Evolutionary conservation across 2,329 filamentous ascomycete genomes (phyloP), one percentile per base, ranked within the genome.

Genomic region (Neonectria sp.): DNA sequence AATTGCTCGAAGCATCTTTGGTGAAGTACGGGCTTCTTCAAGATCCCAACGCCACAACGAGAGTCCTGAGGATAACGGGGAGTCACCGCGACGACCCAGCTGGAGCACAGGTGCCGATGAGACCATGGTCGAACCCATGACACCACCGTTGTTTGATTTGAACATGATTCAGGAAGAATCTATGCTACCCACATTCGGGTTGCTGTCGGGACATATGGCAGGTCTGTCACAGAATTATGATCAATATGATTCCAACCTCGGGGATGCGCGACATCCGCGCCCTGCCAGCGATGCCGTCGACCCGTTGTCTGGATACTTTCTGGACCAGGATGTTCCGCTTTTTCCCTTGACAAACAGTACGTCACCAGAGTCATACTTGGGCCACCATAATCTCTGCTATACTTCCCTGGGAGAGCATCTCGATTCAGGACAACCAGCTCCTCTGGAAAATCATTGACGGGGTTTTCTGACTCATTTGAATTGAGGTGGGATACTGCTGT

Each of bases 61-160:
- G 25, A 15, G n/a, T 3, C 29, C 55, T 25, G 15, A 2, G 2
- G 43, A 21, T 24, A 15, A 58, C 17, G 49, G 8, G 25, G 55
- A 58, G 8, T 49, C 25, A 49, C 40, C 27, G 2, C 43, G n/a
- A 25, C 55, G 11, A 29, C 43, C 15, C 6, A 49, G 27, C 29
- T 58, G 55, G 25, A 58, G 29, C 55, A 37, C 21, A 17, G 8
- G 17, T 3, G 17, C 25, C 11, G 12, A 58, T 48, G 55, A 25
- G 29, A 35, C 6, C 7, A 37, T 58, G 33, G 43, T 25, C 35
- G 27, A 35, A 12, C 55, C 33, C 24, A 58, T 58, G 25, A 58
- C 55, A 49, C 55, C 55, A 25, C 40, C 55, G 3, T 40, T n/a
- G 40, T 58, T 58, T 49, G 55, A 58, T 37, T 58, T 58, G 40